A percentile compares a stretch with the other conserved stretches of the same genome.
These are phyloP conservation scores for Sclerotinia trifoliorum DNA, from an alignment of 2,329 filamentous ascomycete genomes.

Conservation along the genomic window DNA sequence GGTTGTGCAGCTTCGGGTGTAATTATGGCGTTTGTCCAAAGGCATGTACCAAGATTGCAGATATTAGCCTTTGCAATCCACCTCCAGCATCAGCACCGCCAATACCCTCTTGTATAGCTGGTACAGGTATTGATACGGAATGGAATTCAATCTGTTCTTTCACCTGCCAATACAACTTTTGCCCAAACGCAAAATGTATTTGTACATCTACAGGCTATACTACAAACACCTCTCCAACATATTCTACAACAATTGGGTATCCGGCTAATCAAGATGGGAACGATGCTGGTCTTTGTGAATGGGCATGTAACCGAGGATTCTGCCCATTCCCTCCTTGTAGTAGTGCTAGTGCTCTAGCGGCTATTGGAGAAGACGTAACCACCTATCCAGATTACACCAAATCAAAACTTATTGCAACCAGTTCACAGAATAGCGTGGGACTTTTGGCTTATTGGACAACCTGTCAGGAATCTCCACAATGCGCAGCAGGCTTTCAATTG, in stretches of 20 bases:
- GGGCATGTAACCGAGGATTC: neutral
- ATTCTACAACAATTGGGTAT: neutral
- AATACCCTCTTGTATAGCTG: neutral
- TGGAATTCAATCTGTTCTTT: neutral
- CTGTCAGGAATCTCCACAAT: neutral
- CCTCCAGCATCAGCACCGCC: neutral
- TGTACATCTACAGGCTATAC: neutral
- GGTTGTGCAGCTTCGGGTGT: slow-evolving; percentile 40
- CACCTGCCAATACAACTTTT: neutral
- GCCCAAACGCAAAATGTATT: neutral
- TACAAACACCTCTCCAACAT: neutral
- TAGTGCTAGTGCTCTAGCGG: neutral
- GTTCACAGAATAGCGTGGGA: neutral
- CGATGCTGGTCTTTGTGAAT: neutral
- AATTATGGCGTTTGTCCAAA: slow-evolving; percentile 31
- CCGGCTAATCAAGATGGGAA: neutral
- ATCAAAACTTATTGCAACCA: neutral
- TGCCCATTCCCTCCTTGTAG: neutral
- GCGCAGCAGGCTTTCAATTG: neutral
- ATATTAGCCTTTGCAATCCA: neutral
- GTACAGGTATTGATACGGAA: neutral
- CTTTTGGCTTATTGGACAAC: neutral
- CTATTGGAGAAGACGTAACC: slow-evolving; percentile 5
- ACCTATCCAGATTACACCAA: neutral
- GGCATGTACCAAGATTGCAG: neutral